Base-by-base conservation (phyloP, 1,284 basidiomycete species). In the Pseudozyma thailandica region DNA sequence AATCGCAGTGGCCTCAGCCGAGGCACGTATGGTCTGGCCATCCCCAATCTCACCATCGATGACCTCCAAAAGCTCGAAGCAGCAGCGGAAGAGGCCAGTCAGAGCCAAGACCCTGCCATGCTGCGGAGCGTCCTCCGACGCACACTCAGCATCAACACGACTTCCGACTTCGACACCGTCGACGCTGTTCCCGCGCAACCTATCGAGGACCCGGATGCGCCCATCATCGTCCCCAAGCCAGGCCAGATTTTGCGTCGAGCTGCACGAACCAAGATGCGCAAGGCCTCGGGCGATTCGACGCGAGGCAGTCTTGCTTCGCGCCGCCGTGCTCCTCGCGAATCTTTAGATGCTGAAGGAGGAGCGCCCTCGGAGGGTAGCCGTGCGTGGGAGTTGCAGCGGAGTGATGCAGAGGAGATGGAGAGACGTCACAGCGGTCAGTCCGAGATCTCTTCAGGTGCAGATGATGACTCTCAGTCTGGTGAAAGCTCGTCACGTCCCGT, bases 191-290 rank as follows among this genome's bases (percentile, higher is more conserved):
- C 66, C 9, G 41, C 49, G 6, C 52, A 70, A n/a, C 56, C 66
- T 15, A 46, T 69, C n/a, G 90, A 92, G 72, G 92, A 92, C 76
- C 90, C 90, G 2, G 93, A 97, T 83, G 87, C 88, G 23, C 94
- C 94, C 25, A 91, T 96, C 75, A 91, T 96, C 60, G 89, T 94
- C 6, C 92, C 92, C 30, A 89, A 90, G 44, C 92, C 92, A 1
- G 92, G 92, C 13, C 90, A 91, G 82, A 93, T 94, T 75, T 86
- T 98, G 13, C 91, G 93, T 27, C 90, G 95, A 43, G 89, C 93
- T 12, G 93, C 93, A 8, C 89, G 94, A 20, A 98, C 95, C 3
- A 94, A 94, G 86, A 96, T 97, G 78, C 89, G 95, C 54, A 98
- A 97, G 85, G 86, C 90, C n/a, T 88, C 89, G 13, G 91, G 90